These are phyloP conservation scores for Parachaetomium inaequale DNA, from an alignment of 495 filamentous ascomycete genomes.

Conservation along the genomic window DNA sequence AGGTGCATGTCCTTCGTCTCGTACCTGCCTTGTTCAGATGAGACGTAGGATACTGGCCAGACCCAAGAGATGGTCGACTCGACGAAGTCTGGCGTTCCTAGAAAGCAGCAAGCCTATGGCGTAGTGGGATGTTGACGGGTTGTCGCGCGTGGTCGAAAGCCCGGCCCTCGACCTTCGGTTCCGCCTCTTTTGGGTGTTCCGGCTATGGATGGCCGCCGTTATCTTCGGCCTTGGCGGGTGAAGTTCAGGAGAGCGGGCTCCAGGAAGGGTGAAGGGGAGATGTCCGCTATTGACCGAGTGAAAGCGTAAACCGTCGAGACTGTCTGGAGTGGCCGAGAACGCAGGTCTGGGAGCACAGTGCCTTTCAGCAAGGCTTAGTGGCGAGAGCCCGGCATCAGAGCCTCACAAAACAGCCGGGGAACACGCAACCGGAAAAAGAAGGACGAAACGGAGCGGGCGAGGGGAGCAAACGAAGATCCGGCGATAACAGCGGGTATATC, in stretches of 20 bases:
- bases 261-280: not conserved
- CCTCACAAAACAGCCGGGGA: slow-evolving; percentile 26
- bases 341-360: slow-evolving; percentile 1
- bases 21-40: slow-evolving; percentile 2
- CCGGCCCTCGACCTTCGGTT: not conserved
- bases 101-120: not conserved
- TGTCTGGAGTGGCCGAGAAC: not conserved
- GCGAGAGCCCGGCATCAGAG: slow-evolving; percentile 19
- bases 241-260: not conserved
- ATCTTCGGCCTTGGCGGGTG: not conserved
- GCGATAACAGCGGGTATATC: slow-evolving; percentile 24
- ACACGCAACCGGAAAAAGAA: slow-evolving; percentile 18
- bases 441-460: slow-evolving; percentile 22
- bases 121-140: not conserved
- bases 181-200: not conserved
- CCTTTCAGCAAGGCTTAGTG: slow-evolving; percentile 10
- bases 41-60: not conserved
- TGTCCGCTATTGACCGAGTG: not conserved
- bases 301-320: not conserved
- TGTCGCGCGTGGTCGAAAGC: not conserved
- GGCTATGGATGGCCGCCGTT: not conserved
- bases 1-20: slow-evolving; percentile 25
- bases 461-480: slow-evolving; percentile 13
- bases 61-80: not conserved
- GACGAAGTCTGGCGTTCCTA: not conserved